Percentiles rank a stretch among this genome's conserved stretches.
phyloP scores from a whole-genome alignment of 2,329 filamentous ascomycete genomes.

The Fusarium dimerum region DNA sequence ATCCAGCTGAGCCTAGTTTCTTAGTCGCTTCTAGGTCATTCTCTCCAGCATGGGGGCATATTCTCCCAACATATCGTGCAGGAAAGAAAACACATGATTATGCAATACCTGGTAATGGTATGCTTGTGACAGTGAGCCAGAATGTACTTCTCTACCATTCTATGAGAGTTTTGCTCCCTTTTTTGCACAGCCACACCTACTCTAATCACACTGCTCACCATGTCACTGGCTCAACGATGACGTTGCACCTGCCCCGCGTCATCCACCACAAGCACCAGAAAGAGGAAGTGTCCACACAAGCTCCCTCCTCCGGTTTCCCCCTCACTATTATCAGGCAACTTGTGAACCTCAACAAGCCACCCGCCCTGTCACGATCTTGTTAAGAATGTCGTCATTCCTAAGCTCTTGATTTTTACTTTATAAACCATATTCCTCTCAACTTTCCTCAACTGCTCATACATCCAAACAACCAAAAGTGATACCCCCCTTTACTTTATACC shows the following conservation, averaged over 20 bases:
- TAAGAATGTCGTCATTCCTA: slow-evolving; percentile 23
- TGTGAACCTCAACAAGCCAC: slow-evolving; percentile 11
- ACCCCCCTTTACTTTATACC: neutral
- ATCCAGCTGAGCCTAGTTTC: too few relatives aligned
- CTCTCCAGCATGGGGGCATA: neutral
- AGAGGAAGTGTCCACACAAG: neutral
- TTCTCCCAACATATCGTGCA: slow-evolving; percentile 1
- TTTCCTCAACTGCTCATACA: slow-evolving; percentile 9
- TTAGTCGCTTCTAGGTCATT: too few relatives aligned
- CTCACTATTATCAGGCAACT: neutral
- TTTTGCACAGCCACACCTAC: slow-evolving; percentile 22
- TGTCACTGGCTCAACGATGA: slow-evolving; percentile 28
- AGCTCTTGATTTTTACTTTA: slow-evolving; percentile 10
- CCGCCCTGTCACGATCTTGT: slow-evolving; percentile 22
- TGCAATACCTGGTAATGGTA: accelerated
- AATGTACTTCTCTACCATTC: slow-evolving; percentile 12
- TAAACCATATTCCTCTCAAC: slow-evolving; percentile 10
- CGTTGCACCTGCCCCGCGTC: slow-evolving; percentile 30
- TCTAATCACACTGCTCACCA: slow-evolving; percentile 16
- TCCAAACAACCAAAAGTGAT: slow-evolving; percentile 1
- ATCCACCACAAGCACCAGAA: slow-evolving; percentile 6
- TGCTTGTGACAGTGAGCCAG: too few relatives aligned
- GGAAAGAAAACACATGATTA: slow-evolving; percentile 12
- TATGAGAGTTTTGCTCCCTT: neutral
- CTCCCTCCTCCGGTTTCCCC: slow-evolving; percentile 17